A percentile compares a stretch with the other conserved stretches of the same genome.
Conservation (phyloP, 1,284 basidiomycete species). For the Trametes versicolor region DNA sequence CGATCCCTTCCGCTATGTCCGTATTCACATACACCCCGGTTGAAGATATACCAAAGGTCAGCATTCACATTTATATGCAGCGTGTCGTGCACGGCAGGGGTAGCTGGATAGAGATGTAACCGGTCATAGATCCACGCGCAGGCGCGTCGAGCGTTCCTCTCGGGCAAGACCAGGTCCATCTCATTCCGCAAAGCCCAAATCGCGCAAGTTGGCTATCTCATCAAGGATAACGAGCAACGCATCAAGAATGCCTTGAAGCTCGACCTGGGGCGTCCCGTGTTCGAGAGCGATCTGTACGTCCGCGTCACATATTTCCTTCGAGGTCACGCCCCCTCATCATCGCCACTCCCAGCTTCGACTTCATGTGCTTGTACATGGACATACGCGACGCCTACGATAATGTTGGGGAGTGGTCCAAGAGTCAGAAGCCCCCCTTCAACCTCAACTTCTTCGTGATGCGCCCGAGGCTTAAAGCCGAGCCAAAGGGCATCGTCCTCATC, state of each 20-base stretch:
- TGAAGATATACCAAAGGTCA: conserved; percentile 18
- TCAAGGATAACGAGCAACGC: conserved; percentile 71
- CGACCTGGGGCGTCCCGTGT: conserved; percentile 65
- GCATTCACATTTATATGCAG: not conserved
- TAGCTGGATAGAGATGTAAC: too few species aligned
- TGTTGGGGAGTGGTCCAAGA: conserved; percentile 75
- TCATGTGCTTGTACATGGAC: conserved; percentile 64
- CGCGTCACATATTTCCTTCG: not conserved
- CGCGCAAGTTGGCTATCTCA: conserved; percentile 68
- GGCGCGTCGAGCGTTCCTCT: conserved; percentile 60
- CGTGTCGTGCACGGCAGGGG: too few species aligned
- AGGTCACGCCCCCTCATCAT: too few species aligned
- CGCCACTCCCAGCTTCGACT: conserved; percentile 73
- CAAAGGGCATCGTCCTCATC: conserved; percentile 78
- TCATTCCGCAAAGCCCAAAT: conserved; percentile 74
- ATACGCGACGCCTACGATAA: conserved; percentile 72
- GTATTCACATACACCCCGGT: conserved; percentile 5
- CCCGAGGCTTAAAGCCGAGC: conserved; percentile 74
- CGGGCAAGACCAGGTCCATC: conserved; percentile 69
- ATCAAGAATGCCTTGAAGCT: conserved; percentile 63
- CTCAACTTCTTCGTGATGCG: conserved; percentile 63
- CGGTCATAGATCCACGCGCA: conserved; percentile 67
- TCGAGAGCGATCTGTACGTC: conserved; percentile 66
- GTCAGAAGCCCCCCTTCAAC: conserved; percentile 60
- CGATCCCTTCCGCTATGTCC: conserved; percentile 5